Evolutionary conservation across 1,139 yeast species (phyloP).

Genomic region (Ashbya aceris): DNA sequence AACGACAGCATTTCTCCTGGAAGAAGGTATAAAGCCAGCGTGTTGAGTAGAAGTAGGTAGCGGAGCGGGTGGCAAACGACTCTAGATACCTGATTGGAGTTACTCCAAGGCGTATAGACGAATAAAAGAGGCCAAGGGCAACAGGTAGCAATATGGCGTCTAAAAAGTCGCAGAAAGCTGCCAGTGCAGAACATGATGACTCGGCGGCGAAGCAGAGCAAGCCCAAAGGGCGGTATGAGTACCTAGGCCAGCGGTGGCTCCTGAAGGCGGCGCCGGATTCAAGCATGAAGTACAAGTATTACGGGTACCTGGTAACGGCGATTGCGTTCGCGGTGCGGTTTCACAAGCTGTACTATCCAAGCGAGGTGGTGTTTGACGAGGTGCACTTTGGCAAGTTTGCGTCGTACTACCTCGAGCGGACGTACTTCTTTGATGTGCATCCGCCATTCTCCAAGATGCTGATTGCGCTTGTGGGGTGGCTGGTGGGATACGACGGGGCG

Average conservation of each 20-base stretch:
- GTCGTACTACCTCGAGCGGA: slow-evolving; percentile 70
- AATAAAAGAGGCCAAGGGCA: too few relatives aligned
- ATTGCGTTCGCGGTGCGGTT: slow-evolving; percentile 69
- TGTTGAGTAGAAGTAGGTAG: too few relatives aligned
- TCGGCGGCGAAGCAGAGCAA: slow-evolving; percentile 5
- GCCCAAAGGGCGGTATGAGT: slow-evolving; percentile 7
- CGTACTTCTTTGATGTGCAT: slow-evolving; percentile 90
- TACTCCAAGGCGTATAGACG: too few relatives aligned
- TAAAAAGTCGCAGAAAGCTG: neutral
- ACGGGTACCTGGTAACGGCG: slow-evolving; percentile 39
- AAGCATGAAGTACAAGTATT: slow-evolving; percentile 12
- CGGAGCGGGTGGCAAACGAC: too few relatives aligned
- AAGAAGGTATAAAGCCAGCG: too few relatives aligned
- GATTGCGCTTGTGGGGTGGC: slow-evolving; percentile 83
- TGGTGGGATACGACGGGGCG: slow-evolving; percentile 79
- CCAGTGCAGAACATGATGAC: neutral
- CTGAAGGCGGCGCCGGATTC: slow-evolving; percentile 20
- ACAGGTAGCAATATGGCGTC: neutral
- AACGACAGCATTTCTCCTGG: too few relatives aligned
- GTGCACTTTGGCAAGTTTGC: slow-evolving; percentile 97
- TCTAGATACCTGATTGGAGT: too few relatives aligned
- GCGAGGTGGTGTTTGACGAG: slow-evolving; percentile 92
- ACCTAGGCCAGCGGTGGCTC: slow-evolving; percentile 21
- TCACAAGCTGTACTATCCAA: slow-evolving; percentile 59
- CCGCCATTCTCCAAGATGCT: slow-evolving; percentile 96